These are phyloP conservation scores for Saraca asoca DNA, from an alignment of 331 rosid species.

Conservation along the genomic window DNA sequence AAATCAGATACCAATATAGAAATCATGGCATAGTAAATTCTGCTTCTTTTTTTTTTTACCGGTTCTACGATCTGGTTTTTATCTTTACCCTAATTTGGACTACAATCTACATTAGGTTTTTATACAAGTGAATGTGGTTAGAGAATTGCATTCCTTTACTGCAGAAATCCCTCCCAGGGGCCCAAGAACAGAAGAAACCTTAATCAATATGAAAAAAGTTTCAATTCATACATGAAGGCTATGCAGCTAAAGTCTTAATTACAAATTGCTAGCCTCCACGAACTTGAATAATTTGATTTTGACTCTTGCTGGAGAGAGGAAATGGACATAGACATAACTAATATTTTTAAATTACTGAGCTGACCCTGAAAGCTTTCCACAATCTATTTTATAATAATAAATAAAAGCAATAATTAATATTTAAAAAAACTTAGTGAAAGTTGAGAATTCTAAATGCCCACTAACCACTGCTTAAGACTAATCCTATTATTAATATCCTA, in stretches of 20 bases:
- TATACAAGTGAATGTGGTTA: too few species aligned
- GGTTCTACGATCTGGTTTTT: neutral
- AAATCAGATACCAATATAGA: too few species aligned
- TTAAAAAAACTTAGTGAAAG: conserved; percentile 40
- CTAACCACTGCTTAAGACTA: conserved; percentile 33
- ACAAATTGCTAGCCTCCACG: conserved; percentile 15
- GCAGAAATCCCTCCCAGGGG: neutral
- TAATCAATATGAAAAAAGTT: neutral
- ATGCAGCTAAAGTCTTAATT: conserved; percentile 14
- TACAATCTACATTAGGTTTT: neutral
- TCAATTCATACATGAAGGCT: neutral
- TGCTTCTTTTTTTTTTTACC: too few species aligned
- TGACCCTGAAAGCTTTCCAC: conserved; percentile 34
- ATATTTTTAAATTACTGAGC: conserved; percentile 22
- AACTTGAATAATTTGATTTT: conserved; percentile 45
- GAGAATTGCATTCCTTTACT: neutral
- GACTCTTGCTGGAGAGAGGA: conserved; percentile 39
- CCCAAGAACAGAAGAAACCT: neutral
- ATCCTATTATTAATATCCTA: conserved; percentile 12
- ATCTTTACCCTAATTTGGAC: neutral
- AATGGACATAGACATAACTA: conserved; percentile 24
- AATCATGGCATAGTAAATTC: too few species aligned
- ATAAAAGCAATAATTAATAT: conserved; percentile 29
- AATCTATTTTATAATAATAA: conserved; percentile 24
- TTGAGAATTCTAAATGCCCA: conserved; percentile 38